Conservation (phyloP, 2,329 filamentous ascomycete genomes). For the Aspergillus ibericus region DNA sequence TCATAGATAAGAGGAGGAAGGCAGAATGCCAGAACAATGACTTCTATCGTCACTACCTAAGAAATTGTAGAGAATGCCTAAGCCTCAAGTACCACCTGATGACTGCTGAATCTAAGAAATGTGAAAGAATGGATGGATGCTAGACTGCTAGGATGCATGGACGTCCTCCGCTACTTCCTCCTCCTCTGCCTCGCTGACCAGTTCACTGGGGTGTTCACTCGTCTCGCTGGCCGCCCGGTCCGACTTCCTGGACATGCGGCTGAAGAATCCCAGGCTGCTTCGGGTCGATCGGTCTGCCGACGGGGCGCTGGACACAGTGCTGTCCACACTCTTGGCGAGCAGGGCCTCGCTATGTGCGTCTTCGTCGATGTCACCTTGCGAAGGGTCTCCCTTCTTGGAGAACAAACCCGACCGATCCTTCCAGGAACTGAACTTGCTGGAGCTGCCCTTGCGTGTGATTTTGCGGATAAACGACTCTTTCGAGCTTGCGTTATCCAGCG, state of each 20-base stretch:
- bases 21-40: background rate
- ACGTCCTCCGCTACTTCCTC: constrained; percentile 41
- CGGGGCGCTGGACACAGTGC: constrained; percentile 40
- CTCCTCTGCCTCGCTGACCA: constrained; percentile 45
- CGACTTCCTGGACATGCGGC: constrained; percentile 48
- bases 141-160: constrained; percentile 10
- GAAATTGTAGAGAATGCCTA: background rate
- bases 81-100: background rate
- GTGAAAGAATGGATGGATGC: background rate
- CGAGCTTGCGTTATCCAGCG: constrained; percentile 40
- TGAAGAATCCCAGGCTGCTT: constrained; percentile 49
- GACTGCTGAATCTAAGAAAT: background rate
- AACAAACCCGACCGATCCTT: constrained; percentile 51
- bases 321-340: constrained; percentile 47
- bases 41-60: constrained; percentile 1
- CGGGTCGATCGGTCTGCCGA: constrained; percentile 46
- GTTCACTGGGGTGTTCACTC: constrained; percentile 46
- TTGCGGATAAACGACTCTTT: constrained; percentile 55
- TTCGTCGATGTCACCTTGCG: constrained; percentile 47
- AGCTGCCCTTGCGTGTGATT: constrained; percentile 52
- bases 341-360: constrained; percentile 42
- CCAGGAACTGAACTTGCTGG: constrained; percentile 54
- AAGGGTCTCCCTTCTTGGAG: constrained; percentile 46
- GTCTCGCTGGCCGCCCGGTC: constrained; percentile 45
- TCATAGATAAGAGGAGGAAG: background rate